Base-by-base conservation (phyloP, 2,329 filamentous ascomycete genomes). In the Fusarium decemcellulare region DNA sequence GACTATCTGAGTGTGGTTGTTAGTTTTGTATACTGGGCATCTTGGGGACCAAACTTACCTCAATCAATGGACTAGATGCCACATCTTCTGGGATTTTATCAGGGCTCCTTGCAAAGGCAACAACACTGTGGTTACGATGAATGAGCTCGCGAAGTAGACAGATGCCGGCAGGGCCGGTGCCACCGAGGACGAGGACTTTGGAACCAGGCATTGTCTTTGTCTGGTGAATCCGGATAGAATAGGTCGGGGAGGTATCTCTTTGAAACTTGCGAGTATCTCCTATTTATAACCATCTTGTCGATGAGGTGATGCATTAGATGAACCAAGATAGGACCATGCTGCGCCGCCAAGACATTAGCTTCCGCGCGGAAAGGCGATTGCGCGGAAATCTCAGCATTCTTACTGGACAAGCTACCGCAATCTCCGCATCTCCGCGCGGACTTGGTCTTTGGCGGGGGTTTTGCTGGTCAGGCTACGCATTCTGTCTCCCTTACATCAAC, bases 91-190 rank as follows among this genome's bases (percentile, higher is more conserved):
- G 69, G 1, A 70, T 43, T 11, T 51, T 72, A n/a, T 50, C 47
- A 14, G 34, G 68, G n/a, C 16, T 60, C 57, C 29, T 58, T 40
- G 69, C 70, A 30, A 46, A 66, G 1, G 50, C 77, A 4, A 79
- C 68, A 4, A 69, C 71, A 3, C 66, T 37, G 27, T 77, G 72
- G 2, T 74, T 62, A 8, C 75, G 74, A 52, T 74, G 37, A 0
- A 78, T 42, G 2, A 78, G 70, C 48, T 80, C 77, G 0, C 77
- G 67, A 0, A 79, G 55, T 1, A 79, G 65, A 44, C 72, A 75
- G 18, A 78, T 73, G 6, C 77, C 77, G 0, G 77, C 70, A 2
- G 78, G 77, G 4, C 76, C 77, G 1, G 77, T 79, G n/a, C 61
- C 76, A 2, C 77, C 77, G 10, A 79, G 65, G 4, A 79, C 74